Conservation (phyloP, 352 stramenopile species). For the Globisporangium cystogenes region DNA sequence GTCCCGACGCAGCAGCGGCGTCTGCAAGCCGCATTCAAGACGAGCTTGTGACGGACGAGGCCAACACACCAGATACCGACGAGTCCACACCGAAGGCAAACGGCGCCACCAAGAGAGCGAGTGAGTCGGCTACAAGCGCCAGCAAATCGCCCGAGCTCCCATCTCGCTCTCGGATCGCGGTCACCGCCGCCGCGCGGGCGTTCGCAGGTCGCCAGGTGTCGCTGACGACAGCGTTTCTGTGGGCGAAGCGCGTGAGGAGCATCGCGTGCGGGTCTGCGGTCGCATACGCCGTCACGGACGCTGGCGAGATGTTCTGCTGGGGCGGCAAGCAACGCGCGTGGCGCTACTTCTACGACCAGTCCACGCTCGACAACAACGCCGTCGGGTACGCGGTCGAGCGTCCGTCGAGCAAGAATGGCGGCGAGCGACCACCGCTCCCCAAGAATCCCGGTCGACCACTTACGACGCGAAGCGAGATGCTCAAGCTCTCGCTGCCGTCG, state of each 20-base stretch:
- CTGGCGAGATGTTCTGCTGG: constrained; percentile 74
- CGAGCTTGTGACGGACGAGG: background rate
- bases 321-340: constrained; percentile 62
- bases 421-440: background rate
- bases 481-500: constrained; percentile 44
- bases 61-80: background rate
- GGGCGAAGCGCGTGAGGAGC: constrained; percentile 56
- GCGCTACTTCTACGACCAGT: constrained; percentile 66
- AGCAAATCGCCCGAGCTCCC: background rate
- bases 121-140: background rate
- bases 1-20: constrained; percentile 11
- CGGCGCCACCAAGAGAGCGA: background rate
- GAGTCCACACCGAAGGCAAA: background rate
- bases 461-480: constrained; percentile 57
- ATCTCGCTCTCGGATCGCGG: constrained; percentile 29
- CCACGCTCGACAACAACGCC: constrained; percentile 10
- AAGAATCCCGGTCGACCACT: constrained; percentile 16
- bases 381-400: background rate
- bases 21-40: background rate
- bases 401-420: constrained; percentile 1
- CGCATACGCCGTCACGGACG: constrained; percentile 60
- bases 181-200: constrained; percentile 32
- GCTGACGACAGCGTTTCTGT: constrained; percentile 62
- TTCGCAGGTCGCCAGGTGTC: constrained; percentile 53
- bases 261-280: constrained; percentile 45